Base-by-base conservation (phyloP, 2,329 filamentous ascomycete species). In the Colletotrichum paranaense region DNA sequence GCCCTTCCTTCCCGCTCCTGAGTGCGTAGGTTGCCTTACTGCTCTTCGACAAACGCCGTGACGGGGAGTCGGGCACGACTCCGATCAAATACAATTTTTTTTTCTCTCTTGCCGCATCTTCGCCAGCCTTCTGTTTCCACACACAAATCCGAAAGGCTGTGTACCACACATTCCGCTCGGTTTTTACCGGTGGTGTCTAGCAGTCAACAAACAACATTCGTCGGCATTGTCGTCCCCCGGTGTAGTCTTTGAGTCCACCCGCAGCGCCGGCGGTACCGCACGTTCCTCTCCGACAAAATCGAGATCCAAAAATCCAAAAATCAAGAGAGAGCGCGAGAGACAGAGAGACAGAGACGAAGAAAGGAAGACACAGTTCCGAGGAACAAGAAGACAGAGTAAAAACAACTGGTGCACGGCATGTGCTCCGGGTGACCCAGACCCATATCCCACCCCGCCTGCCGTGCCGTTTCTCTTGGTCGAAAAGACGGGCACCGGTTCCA, bases 31-130 rank as follows among this genome's bases (percentile, higher is more conserved):
- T 28, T 28, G 52, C 55, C 46, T 46, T 59, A 35, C 66, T 32
- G 68, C 57, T 68, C 28, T 53, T 26, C 35, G 32, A 62, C 16
- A 22, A 19, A 49, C 16, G 42, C 68, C 53, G 67, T 7, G n/a
- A 42, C 68, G 72, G 53, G 65, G 72, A 68, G 62, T 63, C 72
- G 72, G 72, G 35, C 67, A 46, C 6, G 11, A 19, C 55, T 59
- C 72, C 68, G 63, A 67, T 53, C 57, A 68, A 42, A 65, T 52
- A 38, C 49, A 32, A 46, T 49, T 71, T 53, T 71, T 67, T 66
- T 59, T 32, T 49, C 42, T 49, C 42, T 49, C 42, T 35, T 35
- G 42, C 42, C 62, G 62, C 62, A 19, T 65, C 68, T 30, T 71
- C 38, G 35, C 42, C 60, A 38, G 38, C 62, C 38, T 49, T 65